Evolutionary conservation across 305 asterid genomes (phyloP).

Genomic region (Coffea humblotiana): DNA sequence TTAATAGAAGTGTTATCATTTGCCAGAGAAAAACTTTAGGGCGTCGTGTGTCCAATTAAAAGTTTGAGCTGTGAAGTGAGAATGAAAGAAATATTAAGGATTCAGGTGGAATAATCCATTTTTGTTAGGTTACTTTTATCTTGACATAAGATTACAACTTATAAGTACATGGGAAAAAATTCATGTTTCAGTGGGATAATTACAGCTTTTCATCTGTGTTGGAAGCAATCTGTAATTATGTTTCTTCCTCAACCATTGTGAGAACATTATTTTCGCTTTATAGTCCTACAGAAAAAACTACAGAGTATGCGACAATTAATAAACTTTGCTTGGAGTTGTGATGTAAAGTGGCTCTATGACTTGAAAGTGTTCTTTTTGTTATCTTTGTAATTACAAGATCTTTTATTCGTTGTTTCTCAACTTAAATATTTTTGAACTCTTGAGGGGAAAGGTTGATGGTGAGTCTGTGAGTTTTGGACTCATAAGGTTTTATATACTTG

Average conservation of each 20-base stretch:
- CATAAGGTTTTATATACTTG: background rate
- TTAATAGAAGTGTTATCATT: too few species aligned
- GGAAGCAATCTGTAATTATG: background rate
- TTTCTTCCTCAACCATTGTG: background rate
- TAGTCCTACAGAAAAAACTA: background rate
- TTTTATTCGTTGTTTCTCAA: background rate
- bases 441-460: background rate
- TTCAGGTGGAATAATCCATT: too few species aligned
- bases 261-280: background rate
- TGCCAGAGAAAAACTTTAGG: too few species aligned
- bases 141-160: background rate
- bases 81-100: too few species aligned
- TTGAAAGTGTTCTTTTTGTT: background rate
- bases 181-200: background rate
- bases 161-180: background rate
- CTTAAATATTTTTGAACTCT: background rate
- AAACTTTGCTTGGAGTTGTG: background rate
- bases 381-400: background rate
- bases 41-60: too few species aligned
- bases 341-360: background rate
- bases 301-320: background rate
- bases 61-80: too few species aligned
- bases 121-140: too few species aligned
- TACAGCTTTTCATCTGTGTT: background rate
- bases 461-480: background rate